Evolutionary conservation across 116 monocot species (phyloP), one percentile per base, ranked within the genome.

Genomic region (Papilionanthe hybrid): DNA sequence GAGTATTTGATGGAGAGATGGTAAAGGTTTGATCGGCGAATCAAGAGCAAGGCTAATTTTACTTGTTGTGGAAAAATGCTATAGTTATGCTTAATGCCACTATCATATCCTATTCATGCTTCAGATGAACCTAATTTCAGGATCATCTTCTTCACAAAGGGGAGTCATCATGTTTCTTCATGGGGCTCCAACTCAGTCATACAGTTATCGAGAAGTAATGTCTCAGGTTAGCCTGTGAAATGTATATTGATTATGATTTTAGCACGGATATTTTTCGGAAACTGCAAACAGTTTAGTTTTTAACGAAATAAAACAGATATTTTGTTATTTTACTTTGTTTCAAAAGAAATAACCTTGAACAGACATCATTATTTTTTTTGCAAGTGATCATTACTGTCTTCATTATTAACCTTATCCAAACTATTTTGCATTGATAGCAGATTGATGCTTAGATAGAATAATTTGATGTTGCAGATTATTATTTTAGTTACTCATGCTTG

Each of bases 121-220:
- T 37, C 37, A 71, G 43, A 1, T 44, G 42, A 73, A 71, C 10
- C 0, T 55, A 17, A 13, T 37, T 44, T 44, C 82, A 96, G 93
- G 93, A 75, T 87, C 86, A 75, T 87, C 86, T 79, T 86, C 89
- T 18, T 85, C 85, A 41, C 76, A 55, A 73, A 82, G 86, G 75
- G 94, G 88, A 30, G 88, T 88, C 53, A 85, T 97, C 19, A 28
- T 97, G 20, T 97, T 97, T 77, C 50, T 94, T 79, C 97, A 97
- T 87, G 97, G 97, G 25, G 97, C 97, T 86, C 97, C 97, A 78
- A 92, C 92, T 42, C 94, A 94, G 79, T 97, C 97, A 75, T 97
- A 85, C 81, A 91, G 97, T 77, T 97, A 94, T 73, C 85, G 94
- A 45, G 91, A 89, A 65, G 94, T 97, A 75, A 97, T 97, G 94